These are phyloP conservation scores for Eimeria nieschulzi DNA, from an alignment of 169 alveolate species.

Conservation along the genomic window DNA sequence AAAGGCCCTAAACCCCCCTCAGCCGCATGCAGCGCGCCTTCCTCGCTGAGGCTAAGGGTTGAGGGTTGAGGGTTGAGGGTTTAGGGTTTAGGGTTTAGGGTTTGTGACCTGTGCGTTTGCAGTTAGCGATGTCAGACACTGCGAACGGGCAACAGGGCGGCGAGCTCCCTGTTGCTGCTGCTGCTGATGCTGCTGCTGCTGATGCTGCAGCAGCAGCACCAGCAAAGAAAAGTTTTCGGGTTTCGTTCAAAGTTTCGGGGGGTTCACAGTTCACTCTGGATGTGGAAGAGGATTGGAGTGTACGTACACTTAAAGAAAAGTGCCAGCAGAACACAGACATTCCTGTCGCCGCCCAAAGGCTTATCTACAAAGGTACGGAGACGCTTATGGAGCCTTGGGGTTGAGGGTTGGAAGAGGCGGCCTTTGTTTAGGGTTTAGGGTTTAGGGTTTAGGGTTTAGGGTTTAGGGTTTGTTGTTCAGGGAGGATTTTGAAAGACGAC, in stretches of 20 bases:
- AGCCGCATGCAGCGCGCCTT: no score
- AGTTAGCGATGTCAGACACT: neutral
- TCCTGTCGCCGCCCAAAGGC: constrained; percentile 85
- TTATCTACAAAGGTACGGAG: constrained; percentile 85
- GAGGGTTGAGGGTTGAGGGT: neutral
- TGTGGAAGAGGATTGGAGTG: constrained; percentile 80
- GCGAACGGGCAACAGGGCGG: constrained; percentile 3
- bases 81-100: constrained; percentile 8
- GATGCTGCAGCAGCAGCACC: constrained; percentile 15
- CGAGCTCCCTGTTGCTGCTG: neutral
- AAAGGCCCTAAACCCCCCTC: no score
- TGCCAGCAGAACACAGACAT: constrained; percentile 83
- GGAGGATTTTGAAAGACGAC: constrained; percentile 90
- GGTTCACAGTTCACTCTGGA: constrained; percentile 83
- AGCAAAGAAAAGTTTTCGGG: neutral
- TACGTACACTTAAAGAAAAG: constrained; percentile 83
- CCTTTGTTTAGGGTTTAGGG: neutral
- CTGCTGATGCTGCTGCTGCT: neutral
- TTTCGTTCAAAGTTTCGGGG: constrained; percentile 85
- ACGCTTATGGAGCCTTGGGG: neutral
- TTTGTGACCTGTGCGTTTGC: neutral
- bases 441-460: neutral
- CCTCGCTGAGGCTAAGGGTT: neutral
- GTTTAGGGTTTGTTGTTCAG: constrained; percentile 70
- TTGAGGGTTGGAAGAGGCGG: neutral